Base-by-base conservation (phyloP, 129 eudicot species). In the Chrysanthemum makinoi region DNA sequence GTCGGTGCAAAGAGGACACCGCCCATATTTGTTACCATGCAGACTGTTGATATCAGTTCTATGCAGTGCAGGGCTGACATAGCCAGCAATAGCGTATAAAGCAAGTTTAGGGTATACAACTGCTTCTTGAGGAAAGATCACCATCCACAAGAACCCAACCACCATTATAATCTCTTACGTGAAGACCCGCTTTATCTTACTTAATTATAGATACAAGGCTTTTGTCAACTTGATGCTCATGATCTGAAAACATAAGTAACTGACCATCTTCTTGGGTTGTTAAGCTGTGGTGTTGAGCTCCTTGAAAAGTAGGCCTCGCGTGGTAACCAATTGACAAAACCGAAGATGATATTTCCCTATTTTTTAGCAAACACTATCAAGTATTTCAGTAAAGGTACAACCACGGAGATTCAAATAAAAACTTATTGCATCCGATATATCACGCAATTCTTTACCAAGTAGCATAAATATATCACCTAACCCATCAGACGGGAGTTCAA, bases 51-150 rank as follows among this genome's bases (percentile, higher is more conserved):
- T 74, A 70, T 94, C 97, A 0, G 83, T 69, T 28, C 93, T 83
- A 78, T 87, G 82, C 66, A 90, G 75, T 56, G 96, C 97, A 14
- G 99, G 99, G 68, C 80, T 87, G 33, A 94, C 87, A 79, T 90
- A 86, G 46, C 99, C 99, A 19, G 99, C 99, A 69, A 97, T 94
- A 20, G 99, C 97, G 70, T 94, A 90, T 59, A 94, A 39, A 73
- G 99, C 97, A 69, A 94, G 94, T 53, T 97, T 97, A 65, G 99
- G 93, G 76, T 86, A 94, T 50, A 94, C 81, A 56, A 94, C 75
- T 4, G 87, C 96, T 77, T 94, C 99, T 72, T 87, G 91, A 11
- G 99, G 99, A 59, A 77, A 94, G 91, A 81, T 94, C 96, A 28
- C 88, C 89, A 75, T 94, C 99, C 75, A 90, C 97, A 75, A 84